Percentiles rank a stretch among this genome's conserved stretches.
phyloP scores from a whole-genome alignment of 345 rosid species.

The Euphorbia peplus region DNA sequence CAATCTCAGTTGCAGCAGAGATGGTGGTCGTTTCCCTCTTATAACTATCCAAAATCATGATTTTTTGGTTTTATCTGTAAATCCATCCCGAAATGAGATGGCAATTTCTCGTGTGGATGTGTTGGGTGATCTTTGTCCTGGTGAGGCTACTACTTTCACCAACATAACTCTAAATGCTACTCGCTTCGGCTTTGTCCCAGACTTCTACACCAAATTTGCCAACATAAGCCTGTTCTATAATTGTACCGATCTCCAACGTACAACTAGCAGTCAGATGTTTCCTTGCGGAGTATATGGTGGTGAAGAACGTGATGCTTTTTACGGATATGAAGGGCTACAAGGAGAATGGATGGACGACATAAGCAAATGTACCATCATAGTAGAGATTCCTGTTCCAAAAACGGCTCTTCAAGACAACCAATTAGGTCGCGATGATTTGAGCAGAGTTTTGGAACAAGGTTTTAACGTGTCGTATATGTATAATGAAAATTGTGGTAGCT shows the following conservation, averaged over 20 bases:
- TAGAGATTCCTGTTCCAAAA: neutral
- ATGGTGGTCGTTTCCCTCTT: neutral
- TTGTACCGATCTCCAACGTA: constrained; percentile 11
- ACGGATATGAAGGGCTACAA: neutral
- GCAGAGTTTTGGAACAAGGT: constrained; percentile 12
- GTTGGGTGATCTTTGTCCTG: constrained; percentile 19
- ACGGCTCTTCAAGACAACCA: too few species aligned
- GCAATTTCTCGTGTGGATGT: constrained; percentile 21
- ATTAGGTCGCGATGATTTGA: neutral
- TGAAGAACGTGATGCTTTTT: neutral
- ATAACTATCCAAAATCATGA: neutral
- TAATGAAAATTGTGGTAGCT: constrained; percentile 7
- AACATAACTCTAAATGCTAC: neutral
- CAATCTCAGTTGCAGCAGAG: constrained; percentile 29
- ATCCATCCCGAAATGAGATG: neutral
- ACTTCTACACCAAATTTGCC: neutral
- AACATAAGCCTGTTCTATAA: constrained; percentile 29
- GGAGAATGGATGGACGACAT: too few species aligned
- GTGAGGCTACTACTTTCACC: neutral
- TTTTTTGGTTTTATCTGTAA: constrained; percentile 7
- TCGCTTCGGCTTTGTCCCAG: neutral
- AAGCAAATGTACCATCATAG: neutral
- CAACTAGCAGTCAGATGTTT: too few species aligned
- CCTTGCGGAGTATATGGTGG: too few species aligned
- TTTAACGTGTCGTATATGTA: constrained; percentile 26